A percentile compares a stretch with the other conserved stretches of the same genome.
Conservation (phyloP, 345 rosid genomes). For the Gynandropsis gynandra region DNA sequence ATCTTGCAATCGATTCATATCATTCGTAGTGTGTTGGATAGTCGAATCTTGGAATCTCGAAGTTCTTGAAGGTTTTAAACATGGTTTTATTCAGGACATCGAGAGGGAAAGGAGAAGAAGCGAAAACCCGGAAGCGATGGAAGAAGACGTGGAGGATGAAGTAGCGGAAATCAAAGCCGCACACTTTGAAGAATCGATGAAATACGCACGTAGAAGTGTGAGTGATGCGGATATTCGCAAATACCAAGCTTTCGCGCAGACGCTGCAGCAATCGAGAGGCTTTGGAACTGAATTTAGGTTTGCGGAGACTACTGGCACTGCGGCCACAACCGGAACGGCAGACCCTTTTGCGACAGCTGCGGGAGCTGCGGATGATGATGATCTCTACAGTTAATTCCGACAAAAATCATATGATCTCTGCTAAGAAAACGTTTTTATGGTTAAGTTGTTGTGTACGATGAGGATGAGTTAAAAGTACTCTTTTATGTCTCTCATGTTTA, state of each 20-base stretch:
- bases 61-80: no score
- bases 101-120: conserved; percentile 79
- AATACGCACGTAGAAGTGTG: conserved; percentile 82
- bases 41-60: no score
- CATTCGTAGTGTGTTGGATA: no score
- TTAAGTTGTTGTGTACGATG: no score
- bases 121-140: conserved; percentile 92
- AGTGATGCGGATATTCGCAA: conserved; percentile 92
- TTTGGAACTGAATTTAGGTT: conserved; percentile 80
- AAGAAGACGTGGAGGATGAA: conserved; percentile 74
- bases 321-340: conserved; percentile 47
- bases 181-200: conserved; percentile 92
- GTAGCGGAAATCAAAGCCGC: conserved; percentile 78
- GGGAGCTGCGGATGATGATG: conserved; percentile 68
- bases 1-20: background rate
- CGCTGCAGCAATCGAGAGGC: conserved; percentile 91
- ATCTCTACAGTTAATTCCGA: conserved; percentile 81
- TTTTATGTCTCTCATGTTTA: no score
- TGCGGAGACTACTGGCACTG: conserved; percentile 42
- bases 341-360: conserved; percentile 69
- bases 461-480: no score
- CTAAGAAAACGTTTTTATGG: no score
- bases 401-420: no score
- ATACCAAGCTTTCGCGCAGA: conserved; percentile 94
- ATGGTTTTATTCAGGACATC: conserved; percentile 46